phyloP scores from a whole-genome alignment of 495 filamentous ascomycete genomes.

The Daldinia loculata region DNA sequence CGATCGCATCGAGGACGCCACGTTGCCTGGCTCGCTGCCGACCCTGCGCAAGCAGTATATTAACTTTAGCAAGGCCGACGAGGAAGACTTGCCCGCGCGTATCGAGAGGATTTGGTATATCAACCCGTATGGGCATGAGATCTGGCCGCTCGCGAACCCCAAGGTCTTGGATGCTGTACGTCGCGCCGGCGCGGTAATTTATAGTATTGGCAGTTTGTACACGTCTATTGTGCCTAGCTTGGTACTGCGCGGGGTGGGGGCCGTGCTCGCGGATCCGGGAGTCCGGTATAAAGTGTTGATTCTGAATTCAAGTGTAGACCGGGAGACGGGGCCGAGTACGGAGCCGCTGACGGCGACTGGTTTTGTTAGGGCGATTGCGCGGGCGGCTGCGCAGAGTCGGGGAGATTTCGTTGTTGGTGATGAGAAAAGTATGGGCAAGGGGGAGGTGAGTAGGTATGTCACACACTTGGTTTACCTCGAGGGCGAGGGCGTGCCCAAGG shows the following conservation, averaged over 20 bases:
- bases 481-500: constrained; percentile 71
- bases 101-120: constrained; percentile 95
- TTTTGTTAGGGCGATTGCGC: constrained; percentile 80
- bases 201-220: constrained; percentile 90
- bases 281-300: constrained; percentile 82
- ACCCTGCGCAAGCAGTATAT: constrained; percentile 82
- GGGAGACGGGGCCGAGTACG: constrained; percentile 77
- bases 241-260: constrained; percentile 71
- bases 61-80: constrained; percentile 72
- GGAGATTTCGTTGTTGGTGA: constrained; percentile 54
- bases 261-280: constrained; percentile 57
- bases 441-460: constrained; percentile 66
- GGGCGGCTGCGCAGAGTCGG: constrained; percentile 62
- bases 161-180: constrained; percentile 74
- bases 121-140: constrained; percentile 93
- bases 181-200: constrained; percentile 73
- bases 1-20: constrained; percentile 79
- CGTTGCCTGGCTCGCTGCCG: constrained; percentile 84
- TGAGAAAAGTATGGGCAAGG: constrained; percentile 6
- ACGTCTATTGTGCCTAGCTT: constrained; percentile 79
- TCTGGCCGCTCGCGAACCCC: constrained; percentile 80
- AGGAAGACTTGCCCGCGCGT: constrained; percentile 74
- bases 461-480: constrained; percentile 87
- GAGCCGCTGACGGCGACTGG: constrained; percentile 73
- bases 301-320: constrained; percentile 81